Conservation (phyloP, 1,284 basidiomycete species). For the Ustilago loliicola region DNA sequence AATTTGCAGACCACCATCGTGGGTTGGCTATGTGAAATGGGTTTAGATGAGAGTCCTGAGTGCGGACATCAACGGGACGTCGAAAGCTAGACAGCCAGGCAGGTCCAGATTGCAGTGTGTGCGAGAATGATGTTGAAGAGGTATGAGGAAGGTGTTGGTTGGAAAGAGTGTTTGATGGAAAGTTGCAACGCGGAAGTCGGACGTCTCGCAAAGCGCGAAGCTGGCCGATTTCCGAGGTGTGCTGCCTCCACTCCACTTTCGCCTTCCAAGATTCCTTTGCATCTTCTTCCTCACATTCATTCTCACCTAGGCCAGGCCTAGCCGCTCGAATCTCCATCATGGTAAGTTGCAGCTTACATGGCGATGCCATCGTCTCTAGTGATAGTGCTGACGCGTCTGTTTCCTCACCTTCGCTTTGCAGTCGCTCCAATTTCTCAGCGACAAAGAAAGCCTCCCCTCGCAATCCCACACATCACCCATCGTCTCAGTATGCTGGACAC, state of each 20-base stretch:
- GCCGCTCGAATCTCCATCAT: neutral
- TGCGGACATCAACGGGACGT: neutral
- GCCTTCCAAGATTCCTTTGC: constrained; percentile 2
- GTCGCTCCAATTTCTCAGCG: constrained; percentile 52
- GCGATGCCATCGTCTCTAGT: no score
- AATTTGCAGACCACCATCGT: constrained; percentile 57
- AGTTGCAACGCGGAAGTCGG: constrained; percentile 11
- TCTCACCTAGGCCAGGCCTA: no score
- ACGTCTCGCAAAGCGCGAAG: neutral
- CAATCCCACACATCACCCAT: constrained; percentile 41
- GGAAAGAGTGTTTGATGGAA: neutral
- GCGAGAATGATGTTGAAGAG: neutral
- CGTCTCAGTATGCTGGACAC: constrained; percentile 40
- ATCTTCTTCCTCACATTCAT: constrained; percentile 1
- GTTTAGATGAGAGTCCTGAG: neutral
- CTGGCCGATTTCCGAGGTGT: constrained; percentile 14
- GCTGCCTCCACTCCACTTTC: constrained; percentile 7
- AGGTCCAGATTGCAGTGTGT: neutral
- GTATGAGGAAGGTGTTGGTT: neutral
- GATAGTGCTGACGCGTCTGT: no score
- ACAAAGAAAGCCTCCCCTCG: constrained; percentile 34
- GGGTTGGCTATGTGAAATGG: neutral
- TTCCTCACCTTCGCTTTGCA: neutral
- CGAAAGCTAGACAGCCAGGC: no score
- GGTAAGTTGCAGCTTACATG: neutral